These are phyloP conservation scores for Rhizoclosmatium sp. DNA, from an alignment of 192 early-diverging fungal species.

Conservation along the genomic window DNA sequence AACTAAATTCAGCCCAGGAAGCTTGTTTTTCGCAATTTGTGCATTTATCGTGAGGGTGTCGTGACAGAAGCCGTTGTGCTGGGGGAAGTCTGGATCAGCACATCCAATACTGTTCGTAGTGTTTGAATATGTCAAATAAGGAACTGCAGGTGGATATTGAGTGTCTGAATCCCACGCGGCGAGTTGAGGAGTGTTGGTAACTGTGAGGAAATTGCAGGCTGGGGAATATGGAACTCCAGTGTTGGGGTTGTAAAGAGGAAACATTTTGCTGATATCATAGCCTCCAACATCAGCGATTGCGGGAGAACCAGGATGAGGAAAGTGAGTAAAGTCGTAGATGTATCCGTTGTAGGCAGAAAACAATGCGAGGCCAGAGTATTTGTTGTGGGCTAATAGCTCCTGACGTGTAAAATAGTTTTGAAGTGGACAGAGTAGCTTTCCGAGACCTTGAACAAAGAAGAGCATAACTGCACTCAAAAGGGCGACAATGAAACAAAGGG, in stretches of 20 bases:
- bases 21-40: constrained; percentile 42
- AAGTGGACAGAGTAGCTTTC: constrained; percentile 62
- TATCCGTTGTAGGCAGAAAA: constrained; percentile 56
- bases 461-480: constrained; percentile 80
- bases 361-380: constrained; percentile 18
- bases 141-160: neutral
- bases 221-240: constrained; percentile 20
- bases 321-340: constrained; percentile 53
- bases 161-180: neutral
- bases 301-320: constrained; percentile 37
- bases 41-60: constrained; percentile 33
- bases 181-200: neutral
- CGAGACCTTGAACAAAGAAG: constrained; percentile 73
- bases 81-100: neutral
- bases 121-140: neutral
- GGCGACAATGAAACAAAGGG: constrained; percentile 86
- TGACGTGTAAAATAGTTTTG: constrained; percentile 34
- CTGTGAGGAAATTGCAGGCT: constrained; percentile 24
- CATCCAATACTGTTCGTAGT: neutral
- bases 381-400: constrained; percentile 44
- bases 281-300: constrained; percentile 46
- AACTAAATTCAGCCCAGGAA: constrained; percentile 42
- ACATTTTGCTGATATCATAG: constrained; percentile 44
- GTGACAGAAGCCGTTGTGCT: constrained; percentile 48
- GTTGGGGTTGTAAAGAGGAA: constrained; percentile 44